Evolutionary conservation across 163 green algal species (phyloP).

Genomic region (Chlorella variabilis): DNA sequence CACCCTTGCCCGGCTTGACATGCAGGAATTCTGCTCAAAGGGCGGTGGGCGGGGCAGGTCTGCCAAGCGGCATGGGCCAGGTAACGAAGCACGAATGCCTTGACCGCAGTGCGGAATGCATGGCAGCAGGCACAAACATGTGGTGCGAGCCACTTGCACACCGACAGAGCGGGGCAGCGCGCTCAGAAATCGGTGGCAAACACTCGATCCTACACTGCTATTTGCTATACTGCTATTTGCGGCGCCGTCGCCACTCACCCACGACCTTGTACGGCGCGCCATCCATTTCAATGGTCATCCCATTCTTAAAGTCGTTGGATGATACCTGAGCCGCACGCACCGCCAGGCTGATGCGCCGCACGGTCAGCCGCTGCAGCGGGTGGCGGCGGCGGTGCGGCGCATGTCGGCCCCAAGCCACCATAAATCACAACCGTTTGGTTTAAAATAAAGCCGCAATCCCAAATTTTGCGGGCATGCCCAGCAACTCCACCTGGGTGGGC

Average conservation of each 20-base stretch:
- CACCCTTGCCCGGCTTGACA: slow-evolving; percentile 98
- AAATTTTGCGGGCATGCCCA: no score
- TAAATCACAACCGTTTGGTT: background rate
- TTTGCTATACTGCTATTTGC: no score
- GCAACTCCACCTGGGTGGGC: background rate
- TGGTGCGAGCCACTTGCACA: no score
- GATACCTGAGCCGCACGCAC: slow-evolving; percentile 54
- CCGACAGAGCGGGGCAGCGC: no score
- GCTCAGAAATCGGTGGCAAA: no score
- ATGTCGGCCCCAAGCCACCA: no score
- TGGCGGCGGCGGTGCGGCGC: background rate
- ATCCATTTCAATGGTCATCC: slow-evolving; percentile 91
- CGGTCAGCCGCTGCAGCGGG: background rate
- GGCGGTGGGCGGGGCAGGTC: background rate
- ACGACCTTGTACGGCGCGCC: slow-evolving; percentile 80
- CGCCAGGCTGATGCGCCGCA: background rate
- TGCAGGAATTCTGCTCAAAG: slow-evolving; percentile 92
- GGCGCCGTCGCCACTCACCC: slow-evolving; percentile 62
- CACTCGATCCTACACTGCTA: no score
- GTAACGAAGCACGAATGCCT: no score
- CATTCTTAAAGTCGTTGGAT: slow-evolving; percentile 93
- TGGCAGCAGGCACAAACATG: no score
- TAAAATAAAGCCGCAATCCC: no score
- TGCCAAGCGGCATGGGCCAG: no score
- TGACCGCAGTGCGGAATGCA: no score